Percentiles rank a stretch among this genome's conserved stretches.
These are phyloP conservation scores for Nepenthes mirabilis DNA, from an alignment of 148 eudicot genomes.

Conservation along the genomic window DNA sequence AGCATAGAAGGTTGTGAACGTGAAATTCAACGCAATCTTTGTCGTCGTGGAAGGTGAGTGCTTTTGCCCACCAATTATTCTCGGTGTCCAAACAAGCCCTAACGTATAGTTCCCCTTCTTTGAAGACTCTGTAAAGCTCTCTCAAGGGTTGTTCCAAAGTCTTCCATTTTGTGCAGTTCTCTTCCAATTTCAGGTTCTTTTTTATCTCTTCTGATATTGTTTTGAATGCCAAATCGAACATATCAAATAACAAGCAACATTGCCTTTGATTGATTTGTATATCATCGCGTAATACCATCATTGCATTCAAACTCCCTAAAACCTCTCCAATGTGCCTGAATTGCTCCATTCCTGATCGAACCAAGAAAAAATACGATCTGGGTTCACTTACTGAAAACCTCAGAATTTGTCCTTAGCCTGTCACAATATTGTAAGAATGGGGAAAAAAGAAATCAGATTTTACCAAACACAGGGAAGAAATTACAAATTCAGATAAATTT, in stretches of 20 bases:
- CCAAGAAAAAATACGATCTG: too few species aligned
- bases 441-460: too few species aligned
- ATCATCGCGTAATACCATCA: conserved; percentile 38
- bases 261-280: conserved; percentile 41
- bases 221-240: conserved; percentile 33
- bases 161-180: conserved; percentile 57
- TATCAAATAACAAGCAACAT: conserved; percentile 34
- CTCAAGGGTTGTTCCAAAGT: conserved; percentile 41
- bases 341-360: conserved; percentile 40
- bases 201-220: conserved; percentile 45
- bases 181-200: conserved; percentile 44
- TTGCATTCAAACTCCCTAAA: conserved; percentile 49
- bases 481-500: too few species aligned
- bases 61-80: conserved; percentile 47
- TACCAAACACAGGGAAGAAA: too few species aligned
- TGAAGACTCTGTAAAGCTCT: conserved; percentile 46
- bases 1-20: conserved; percentile 38
- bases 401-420: too few species aligned
- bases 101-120: conserved; percentile 51
- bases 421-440: too few species aligned
- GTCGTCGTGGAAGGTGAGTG: conserved; percentile 29
- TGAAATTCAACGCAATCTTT: conserved; percentile 43
- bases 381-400: too few species aligned
- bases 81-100: conserved; percentile 30
- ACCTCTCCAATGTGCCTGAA: conserved; percentile 61